Base-by-base conservation (phyloP, 2,329 filamentous ascomycete genomes). In the Metarhizium humberi region DNA sequence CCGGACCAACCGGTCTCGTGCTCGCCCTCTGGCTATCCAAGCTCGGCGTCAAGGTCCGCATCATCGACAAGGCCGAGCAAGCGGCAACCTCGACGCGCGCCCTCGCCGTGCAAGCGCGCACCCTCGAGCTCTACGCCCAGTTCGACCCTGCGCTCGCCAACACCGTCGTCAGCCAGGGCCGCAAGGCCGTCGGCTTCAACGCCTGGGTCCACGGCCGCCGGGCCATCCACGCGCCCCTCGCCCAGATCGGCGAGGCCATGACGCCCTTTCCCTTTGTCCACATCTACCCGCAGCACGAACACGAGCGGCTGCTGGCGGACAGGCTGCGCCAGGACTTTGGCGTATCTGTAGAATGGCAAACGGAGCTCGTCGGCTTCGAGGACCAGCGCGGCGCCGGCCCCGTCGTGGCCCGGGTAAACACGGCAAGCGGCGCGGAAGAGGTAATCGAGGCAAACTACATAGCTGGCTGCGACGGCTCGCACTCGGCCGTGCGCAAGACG, bases 321-420 rank as follows among this genome's bases (percentile, higher is more conserved):
- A 63, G 48, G 50, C 40, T 62, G 55, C 13, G 55, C 56, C 34
- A 38, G 8, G 30, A 18, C 25, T 54, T 48, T 20, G 52, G 52
- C n/a, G 25, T 50, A 18, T 16, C 25, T 7, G 32, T 54, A n/a
- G 52, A 54, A 36, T 25, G 40, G 25, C 34, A 32, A 7, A 71
- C 64, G 45, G 65, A 66, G 52, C 70, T 56, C 66, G 85, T 63
- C 81, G 82, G 0, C 62, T 87, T 2, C 85, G 83, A 63, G 71
- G 82, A 32, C 84, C 69, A 76, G 6, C 80, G 84, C 52, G 82
- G 85, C 58, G 82, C 78, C 0, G 75, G 79, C 2, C 78, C 80
- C 16, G 64, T 84, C 8, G 56, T 74, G n/a, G 60, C 58, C 40
- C 63, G 13, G 56, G 66, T 56, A 34, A 61, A 30, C 29, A 61